A percentile compares a stretch with the other conserved stretches of the same genome.
Conservation (phyloP, 768 basidiomycete species). For the Leucosporidium creatinivorum region DNA sequence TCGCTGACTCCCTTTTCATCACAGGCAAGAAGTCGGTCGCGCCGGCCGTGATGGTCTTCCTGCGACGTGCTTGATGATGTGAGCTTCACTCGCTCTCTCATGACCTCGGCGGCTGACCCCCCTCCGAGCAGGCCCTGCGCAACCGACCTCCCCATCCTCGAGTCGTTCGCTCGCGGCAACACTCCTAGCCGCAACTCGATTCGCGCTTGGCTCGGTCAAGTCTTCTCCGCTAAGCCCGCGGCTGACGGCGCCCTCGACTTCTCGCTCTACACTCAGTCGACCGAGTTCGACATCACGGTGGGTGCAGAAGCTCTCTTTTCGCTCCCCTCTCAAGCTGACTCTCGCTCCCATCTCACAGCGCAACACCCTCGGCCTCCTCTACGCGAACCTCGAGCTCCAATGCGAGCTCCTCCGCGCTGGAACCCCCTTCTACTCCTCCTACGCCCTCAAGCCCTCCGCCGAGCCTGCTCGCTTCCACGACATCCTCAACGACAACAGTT, state of each 20-base stretch:
- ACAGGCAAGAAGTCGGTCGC: constrained; percentile 80
- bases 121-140: constrained; percentile 38
- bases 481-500: constrained; percentile 40
- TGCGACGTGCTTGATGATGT: constrained; percentile 49
- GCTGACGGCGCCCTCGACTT: constrained; percentile 24
- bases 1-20: constrained; percentile 13
- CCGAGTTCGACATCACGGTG: constrained; percentile 45
- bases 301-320: constrained; percentile 4
- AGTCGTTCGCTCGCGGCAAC: constrained; percentile 47
- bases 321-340: background rate
- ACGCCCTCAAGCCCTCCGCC: constrained; percentile 43
- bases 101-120: background rate
- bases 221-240: constrained; percentile 24
- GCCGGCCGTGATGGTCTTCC: constrained; percentile 80
- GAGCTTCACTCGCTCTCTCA: background rate
- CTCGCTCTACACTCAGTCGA: constrained; percentile 20
- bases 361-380: constrained; percentile 48
- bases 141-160: constrained; percentile 48
- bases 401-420: constrained; percentile 47
- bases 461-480: constrained; percentile 32
- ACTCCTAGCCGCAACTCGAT: constrained; percentile 45
- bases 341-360: constrained; percentile 34
- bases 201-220: constrained; percentile 22
- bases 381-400: constrained; percentile 51
- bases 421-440: constrained; percentile 49